Percentiles rank a stretch among this genome's conserved stretches.
phyloP scores from a whole-genome alignment of 768 basidiomycete species.

The Termitomyces sp. region DNA sequence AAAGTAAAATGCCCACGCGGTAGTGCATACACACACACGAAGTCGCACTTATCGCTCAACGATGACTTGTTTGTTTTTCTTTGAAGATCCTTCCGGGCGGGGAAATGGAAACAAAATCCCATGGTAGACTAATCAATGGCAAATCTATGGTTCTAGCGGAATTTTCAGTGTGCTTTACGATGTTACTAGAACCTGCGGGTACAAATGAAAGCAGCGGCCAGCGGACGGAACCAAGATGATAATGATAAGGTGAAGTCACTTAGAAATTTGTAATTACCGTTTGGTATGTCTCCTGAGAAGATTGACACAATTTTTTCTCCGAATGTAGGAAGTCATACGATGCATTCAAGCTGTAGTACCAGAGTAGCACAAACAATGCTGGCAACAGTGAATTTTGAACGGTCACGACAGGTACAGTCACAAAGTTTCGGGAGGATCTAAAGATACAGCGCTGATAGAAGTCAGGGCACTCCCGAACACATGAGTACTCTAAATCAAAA shows the following conservation, averaged over 20 bases:
- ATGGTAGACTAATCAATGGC: not conserved
- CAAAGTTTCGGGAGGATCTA: constrained; percentile 17
- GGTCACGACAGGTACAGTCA: not conserved
- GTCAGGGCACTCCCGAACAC: not conserved
- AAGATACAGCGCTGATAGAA: constrained; percentile 7
- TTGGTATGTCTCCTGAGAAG: not conserved
- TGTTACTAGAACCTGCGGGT: no score
- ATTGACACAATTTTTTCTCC: not conserved
- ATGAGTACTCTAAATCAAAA: not conserved
- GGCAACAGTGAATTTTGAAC: not conserved
- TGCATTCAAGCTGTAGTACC: not conserved
- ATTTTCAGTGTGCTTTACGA: not conserved
- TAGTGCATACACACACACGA: no score
- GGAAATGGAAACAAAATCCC: not conserved
- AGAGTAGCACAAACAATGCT: not conserved
- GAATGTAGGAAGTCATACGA: not conserved
- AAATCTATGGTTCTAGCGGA: not conserved
- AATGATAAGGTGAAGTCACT: not conserved
- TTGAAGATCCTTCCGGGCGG: constrained; percentile 11
- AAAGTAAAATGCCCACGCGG: not conserved
- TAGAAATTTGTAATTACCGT: not conserved
- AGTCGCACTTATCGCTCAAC: not conserved
- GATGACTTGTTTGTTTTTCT: not conserved
- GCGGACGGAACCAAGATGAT: constrained; percentile 13
- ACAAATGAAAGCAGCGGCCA: not conserved